A percentile compares a stretch with the other conserved stretches of the same genome.
Conservation (phyloP, 495 filamentous ascomycete genomes). For the Podospora tetraspora region DNA sequence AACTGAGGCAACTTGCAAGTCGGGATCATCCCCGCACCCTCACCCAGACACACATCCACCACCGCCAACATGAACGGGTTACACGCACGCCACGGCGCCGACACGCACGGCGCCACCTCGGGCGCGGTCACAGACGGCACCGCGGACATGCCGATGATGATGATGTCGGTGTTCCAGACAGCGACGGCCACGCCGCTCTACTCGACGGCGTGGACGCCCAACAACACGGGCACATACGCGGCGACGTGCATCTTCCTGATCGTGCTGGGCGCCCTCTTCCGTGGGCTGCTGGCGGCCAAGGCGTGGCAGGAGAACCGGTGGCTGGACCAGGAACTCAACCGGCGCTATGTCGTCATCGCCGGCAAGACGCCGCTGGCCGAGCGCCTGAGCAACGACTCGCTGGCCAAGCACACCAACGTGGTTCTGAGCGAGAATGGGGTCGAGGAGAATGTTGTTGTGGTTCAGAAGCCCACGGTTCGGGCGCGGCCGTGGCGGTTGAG, state of each 20-base stretch:
- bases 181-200: slow-evolving; percentile 65
- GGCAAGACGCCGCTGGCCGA: slow-evolving; percentile 56
- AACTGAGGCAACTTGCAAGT: background rate
- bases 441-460: slow-evolving; percentile 68
- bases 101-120: background rate
- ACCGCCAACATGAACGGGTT: slow-evolving; percentile 11
- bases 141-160: slow-evolving; percentile 27
- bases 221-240: slow-evolving; percentile 61
- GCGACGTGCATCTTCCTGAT: slow-evolving; percentile 86
- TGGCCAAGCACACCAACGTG: slow-evolving; percentile 53
- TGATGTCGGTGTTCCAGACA: slow-evolving; percentile 59
- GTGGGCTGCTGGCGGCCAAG: slow-evolving; percentile 64
- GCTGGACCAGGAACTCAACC: slow-evolving; percentile 59
- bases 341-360: slow-evolving; percentile 69
- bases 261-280: slow-evolving; percentile 61
- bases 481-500: slow-evolving; percentile 69
- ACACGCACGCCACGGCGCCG: slow-evolving; percentile 12
- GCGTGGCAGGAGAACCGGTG: slow-evolving; percentile 46
- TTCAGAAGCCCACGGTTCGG: slow-evolving; percentile 45
- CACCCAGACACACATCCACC: background rate
- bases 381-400: slow-evolving; percentile 45
- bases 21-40: background rate
- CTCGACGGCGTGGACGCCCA: slow-evolving; percentile 68
- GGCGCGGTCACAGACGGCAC: slow-evolving; percentile 9
- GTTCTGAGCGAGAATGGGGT: slow-evolving; percentile 61